A percentile compares a stretch with the other conserved stretches of the same genome.
phyloP scores from a whole-genome alignment of 805 yeast species.

The Candida dendrica region DNA sequence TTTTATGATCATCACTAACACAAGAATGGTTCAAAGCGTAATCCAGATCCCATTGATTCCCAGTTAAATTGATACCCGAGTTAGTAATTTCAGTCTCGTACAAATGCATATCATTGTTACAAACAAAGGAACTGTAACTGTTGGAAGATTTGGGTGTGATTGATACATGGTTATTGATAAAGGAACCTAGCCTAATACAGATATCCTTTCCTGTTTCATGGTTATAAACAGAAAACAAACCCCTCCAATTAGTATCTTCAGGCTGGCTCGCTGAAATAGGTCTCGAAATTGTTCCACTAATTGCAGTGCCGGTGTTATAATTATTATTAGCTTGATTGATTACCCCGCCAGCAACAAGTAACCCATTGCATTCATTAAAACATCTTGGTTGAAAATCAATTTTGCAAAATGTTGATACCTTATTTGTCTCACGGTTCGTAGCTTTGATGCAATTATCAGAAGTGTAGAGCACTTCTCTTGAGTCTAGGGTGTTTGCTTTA shows the following conservation, averaged over 20 bases:
- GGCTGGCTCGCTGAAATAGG: constrained; percentile 4
- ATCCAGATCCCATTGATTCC: constrained; percentile 38
- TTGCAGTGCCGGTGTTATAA: constrained; percentile 3
- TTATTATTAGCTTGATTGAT: constrained; percentile 28
- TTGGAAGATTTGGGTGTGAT: constrained; percentile 36
- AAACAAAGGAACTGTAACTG: constrained; percentile 53
- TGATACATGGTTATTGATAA: constrained; percentile 76
- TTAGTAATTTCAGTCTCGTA: constrained; percentile 55
- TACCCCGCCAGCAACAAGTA: constrained; percentile 47
- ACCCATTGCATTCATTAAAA: constrained; percentile 48
- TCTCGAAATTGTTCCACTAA: constrained; percentile 1
- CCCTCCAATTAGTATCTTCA: constrained; percentile 41
- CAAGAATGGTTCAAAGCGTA: constrained; percentile 72
- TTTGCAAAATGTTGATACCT: constrained; percentile 30
- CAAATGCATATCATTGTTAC: constrained; percentile 76
- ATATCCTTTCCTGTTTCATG: constrained; percentile 38
- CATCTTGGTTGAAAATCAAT: constrained; percentile 68
- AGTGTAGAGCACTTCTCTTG: constrained; percentile 50
- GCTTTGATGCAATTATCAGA: constrained; percentile 43
- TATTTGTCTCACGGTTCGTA: constrained; percentile 32
- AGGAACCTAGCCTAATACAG: constrained; percentile 63
- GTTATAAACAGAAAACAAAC: constrained; percentile 54
- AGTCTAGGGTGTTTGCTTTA: constrained; percentile 35
- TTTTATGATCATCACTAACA: constrained; percentile 54
- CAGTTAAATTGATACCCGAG: constrained; percentile 35